phyloP scores from a whole-genome alignment of 2,329 filamentous ascomycete genomes.

The Fusarium nelsonii region DNA sequence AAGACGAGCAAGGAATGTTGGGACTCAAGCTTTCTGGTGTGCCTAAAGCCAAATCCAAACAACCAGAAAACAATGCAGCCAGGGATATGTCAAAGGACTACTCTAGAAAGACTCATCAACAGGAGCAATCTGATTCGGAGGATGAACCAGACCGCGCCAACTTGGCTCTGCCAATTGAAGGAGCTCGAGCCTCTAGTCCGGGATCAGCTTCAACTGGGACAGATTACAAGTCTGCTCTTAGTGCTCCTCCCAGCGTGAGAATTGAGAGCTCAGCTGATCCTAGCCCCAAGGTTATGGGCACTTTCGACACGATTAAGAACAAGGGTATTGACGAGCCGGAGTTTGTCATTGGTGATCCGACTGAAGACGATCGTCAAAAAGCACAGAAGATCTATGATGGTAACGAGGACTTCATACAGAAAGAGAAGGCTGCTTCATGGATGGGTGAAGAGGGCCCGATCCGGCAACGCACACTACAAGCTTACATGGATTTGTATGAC shows the following conservation, averaged over 20 bases:
- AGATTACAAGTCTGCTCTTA: constrained; percentile 58
- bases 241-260: constrained; percentile 59
- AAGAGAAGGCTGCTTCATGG: constrained; percentile 86
- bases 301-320: constrained; percentile 51
- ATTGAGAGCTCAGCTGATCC: constrained; percentile 57
- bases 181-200: constrained; percentile 52
- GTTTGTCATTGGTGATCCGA: constrained; percentile 68
- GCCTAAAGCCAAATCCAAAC: constrained; percentile 26
- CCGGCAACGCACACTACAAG: constrained; percentile 70
- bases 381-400: constrained; percentile 88
- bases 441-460: constrained; percentile 80
- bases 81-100: constrained; percentile 45
- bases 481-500: constrained; percentile 94
- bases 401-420: constrained; percentile 82
- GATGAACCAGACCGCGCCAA: constrained; percentile 52
- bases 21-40: constrained; percentile 28
- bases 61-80: constrained; percentile 6
- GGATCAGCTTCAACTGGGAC: constrained; percentile 55
- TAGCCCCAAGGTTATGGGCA: constrained; percentile 53
- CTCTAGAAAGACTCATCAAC: constrained; percentile 43
- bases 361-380: constrained; percentile 78
- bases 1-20: constrained; percentile 51
- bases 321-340: constrained; percentile 69
- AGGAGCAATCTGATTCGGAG: constrained; percentile 51
- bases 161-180: constrained; percentile 60